Evolutionary conservation across 768 basidiomycete species (phyloP).

Genomic region (Termitomyces sp.): DNA sequence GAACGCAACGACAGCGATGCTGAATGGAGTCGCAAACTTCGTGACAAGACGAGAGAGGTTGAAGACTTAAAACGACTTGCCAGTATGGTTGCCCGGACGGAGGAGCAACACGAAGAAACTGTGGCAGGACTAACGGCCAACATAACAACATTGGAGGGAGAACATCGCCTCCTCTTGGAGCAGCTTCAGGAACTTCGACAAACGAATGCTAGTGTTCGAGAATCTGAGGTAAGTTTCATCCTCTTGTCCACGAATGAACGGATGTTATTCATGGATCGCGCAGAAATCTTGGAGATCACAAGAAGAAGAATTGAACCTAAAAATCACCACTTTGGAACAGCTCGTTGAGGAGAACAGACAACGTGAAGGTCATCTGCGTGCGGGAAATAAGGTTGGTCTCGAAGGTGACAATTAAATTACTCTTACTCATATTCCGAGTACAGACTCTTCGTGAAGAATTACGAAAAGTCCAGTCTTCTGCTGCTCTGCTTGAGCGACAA

Average conservation of each 20-base stretch:
- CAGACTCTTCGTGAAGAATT: conserved; percentile 92
- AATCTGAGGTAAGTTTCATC: conserved; percentile 61
- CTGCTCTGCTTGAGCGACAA: conserved; percentile 84
- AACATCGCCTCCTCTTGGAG: conserved; percentile 45
- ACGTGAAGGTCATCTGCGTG: conserved; percentile 67
- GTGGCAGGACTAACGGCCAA: conserved; percentile 51
- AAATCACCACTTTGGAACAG: conserved; percentile 54
- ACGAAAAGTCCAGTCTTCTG: conserved; percentile 93
- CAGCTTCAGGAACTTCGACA: conserved; percentile 56
- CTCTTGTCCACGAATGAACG: neutral
- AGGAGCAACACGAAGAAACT: conserved; percentile 57
- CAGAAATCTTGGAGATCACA: conserved; percentile 36
- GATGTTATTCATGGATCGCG: conserved; percentile 3
- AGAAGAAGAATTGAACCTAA: conserved; percentile 47
- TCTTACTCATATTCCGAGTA: neutral
- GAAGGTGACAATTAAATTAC: neutral
- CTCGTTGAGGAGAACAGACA: conserved; percentile 72
- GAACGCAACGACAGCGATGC: conserved; percentile 88
- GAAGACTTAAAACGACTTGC: conserved; percentile 67
- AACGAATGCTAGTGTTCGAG: conserved; percentile 47
- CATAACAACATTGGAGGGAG: conserved; percentile 50
- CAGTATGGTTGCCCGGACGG: conserved; percentile 54
- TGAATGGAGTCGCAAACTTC: conserved; percentile 84
- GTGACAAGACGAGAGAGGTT: conserved; percentile 73
- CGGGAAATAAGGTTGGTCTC: conserved; percentile 71